Percentiles rank a stretch among this genome's conserved stretches.
These are phyloP conservation scores for Coelastrella sp. DNA, from an alignment of 139 green algal genomes.

Conservation along the genomic window DNA sequence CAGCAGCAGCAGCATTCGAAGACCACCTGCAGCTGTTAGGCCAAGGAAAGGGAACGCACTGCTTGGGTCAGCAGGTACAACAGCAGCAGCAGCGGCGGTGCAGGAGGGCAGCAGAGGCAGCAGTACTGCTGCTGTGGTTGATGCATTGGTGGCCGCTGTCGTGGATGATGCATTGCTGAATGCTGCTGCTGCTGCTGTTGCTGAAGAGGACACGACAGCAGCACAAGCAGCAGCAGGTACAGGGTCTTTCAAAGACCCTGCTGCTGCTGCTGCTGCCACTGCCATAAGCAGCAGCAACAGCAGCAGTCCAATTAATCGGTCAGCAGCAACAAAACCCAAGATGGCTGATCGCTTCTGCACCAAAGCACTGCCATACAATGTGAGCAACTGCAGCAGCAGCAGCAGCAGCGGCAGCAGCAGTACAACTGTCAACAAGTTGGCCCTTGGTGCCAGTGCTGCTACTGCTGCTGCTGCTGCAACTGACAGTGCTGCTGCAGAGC, in stretches of 20 bases:
- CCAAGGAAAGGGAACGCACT: background rate
- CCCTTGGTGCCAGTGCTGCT: background rate
- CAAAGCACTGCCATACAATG: background rate
- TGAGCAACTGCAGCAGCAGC: background rate
- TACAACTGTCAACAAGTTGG: background rate
- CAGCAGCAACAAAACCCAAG: background rate
- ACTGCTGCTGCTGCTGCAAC: background rate
- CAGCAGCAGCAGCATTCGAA: background rate
- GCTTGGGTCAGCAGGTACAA: background rate
- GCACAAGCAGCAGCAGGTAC: background rate
- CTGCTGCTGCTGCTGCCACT: background rate
- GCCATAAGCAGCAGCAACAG: background rate
- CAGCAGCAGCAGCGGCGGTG: background rate
- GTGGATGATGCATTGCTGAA: background rate
- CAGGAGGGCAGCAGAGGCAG: background rate
- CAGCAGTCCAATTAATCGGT: background rate
- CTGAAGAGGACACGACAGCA: background rate
- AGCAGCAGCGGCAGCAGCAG: background rate
- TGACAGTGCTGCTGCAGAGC: background rate
- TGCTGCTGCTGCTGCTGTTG: background rate
- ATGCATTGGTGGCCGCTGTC: background rate
- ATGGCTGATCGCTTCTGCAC: background rate
- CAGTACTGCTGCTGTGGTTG: background rate
- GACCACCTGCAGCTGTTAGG: background rate
- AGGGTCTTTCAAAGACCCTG: background rate